Evolutionary conservation across 805 yeast genomes (phyloP), one percentile per base, ranked within the genome.

Genomic region (Cephaloascus fragrans): DNA sequence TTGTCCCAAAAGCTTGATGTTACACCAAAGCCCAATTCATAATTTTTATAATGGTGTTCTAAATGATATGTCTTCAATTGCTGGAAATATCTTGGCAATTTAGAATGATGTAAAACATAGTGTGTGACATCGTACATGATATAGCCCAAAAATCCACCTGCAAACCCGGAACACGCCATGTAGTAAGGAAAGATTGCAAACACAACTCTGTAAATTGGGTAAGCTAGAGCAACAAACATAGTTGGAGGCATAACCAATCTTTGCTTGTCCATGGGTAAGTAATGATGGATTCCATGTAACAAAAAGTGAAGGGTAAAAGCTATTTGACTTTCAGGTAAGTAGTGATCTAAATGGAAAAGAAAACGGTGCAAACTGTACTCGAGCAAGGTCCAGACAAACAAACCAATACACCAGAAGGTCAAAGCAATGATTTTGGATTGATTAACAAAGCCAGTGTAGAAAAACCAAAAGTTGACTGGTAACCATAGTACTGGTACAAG

Each of bases 211-310:
- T 84, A 85, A 61, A 93, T 74, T 35, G 99, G 99, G 32, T 70
- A 74, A 37, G 87, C 79, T 45, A 93, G 64, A 2, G 73, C 61
- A 14, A 81, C 45, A 46, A 90, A 81, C 54, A 93, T 65, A 0
- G 97, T 71, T 37, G 99, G 99, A 3, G 99, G 99, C 84, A 93
- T 83, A 29, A 93, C 99, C 52, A 93, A 74, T 57, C 99, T 78
- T 57, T 77, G 69, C 43, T 75, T 76, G 65, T 93, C 99, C 98
- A 94, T 93, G 46, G 99, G 99, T 49, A 93, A 71, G 59, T 85
- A 93, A 61, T 93, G 99, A 59, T 93, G 99, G 38, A 89, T 83
- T 41, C 99, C 99, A 52, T 93, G 99, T 47, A 90, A 68, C 42
- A 88, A 59, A 69, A 93, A 93, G 61, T 93, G 99, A 34, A 88